Conservation (phyloP, 2,329 filamentous ascomycete species). For the Stagonosporopsis rhizophila region DNA sequence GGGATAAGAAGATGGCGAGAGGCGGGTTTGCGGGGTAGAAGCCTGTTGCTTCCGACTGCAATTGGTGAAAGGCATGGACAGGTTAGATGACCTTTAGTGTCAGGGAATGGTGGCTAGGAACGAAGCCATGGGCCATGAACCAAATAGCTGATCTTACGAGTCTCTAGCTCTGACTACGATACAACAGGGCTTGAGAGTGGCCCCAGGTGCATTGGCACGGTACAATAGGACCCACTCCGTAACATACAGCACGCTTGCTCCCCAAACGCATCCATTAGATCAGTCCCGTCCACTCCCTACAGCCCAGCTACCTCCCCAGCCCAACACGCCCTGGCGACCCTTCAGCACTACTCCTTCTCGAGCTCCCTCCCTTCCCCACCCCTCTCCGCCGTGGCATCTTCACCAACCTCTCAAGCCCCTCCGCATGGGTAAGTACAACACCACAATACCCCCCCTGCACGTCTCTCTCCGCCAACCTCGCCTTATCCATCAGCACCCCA, state of each 20-base stretch:
- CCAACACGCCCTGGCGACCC: neutral
- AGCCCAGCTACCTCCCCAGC: neutral
- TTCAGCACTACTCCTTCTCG: neutral
- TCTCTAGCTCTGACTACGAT: neutral
- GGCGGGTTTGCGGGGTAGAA: constrained; percentile 57
- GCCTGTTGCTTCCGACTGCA: neutral
- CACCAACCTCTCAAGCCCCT: constrained; percentile 28
- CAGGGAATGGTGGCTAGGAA: no score
- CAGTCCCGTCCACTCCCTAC: no score
- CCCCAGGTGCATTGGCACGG: neutral
- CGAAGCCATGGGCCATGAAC: neutral
- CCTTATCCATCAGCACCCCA: constrained; percentile 24
- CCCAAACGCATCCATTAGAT: no score
- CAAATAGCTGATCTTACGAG: neutral
- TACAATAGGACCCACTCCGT: neutral
- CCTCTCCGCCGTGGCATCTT: constrained; percentile 9
- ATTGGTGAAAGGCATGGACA: no score
- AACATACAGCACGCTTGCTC: no score
- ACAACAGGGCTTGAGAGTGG: neutral
- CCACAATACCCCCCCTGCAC: constrained; percentile 23
- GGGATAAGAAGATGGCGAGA: constrained; percentile 67
- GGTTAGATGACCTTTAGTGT: no score
- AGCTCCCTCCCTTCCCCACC: neutral
- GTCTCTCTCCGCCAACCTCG: neutral
- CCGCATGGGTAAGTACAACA: constrained; percentile 30